Conservation (phyloP, 768 basidiomycete species). For the Kwoniella sp. region DNA sequence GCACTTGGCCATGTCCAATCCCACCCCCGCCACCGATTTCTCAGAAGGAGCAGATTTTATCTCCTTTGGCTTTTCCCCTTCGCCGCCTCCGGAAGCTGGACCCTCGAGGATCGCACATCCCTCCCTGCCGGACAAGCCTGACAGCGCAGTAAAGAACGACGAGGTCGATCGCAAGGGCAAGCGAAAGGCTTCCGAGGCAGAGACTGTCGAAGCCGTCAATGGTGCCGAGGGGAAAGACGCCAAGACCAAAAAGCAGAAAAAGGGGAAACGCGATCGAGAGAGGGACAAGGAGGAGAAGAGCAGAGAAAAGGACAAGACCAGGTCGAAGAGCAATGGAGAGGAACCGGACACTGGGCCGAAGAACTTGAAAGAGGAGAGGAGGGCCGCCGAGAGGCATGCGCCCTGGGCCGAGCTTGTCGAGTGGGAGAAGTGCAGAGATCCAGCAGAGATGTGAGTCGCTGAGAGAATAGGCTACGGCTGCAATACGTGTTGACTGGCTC, state of each 20-base stretch:
- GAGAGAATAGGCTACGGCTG: not conserved
- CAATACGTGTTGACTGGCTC: not conserved
- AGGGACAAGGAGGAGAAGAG: conserved; percentile 16
- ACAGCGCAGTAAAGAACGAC: not conserved
- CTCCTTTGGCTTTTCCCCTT: conserved; percentile 33
- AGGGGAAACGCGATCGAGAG: conserved; percentile 17
- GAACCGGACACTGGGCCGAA: conserved; percentile 56
- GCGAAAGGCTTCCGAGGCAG: conserved; percentile 6
- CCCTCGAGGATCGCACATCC: conserved; percentile 5
- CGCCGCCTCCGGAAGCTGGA: conserved; percentile 20
- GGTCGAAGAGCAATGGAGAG: too few species aligned
- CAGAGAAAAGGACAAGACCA: conserved; percentile 25
- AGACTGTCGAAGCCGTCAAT: not conserved
- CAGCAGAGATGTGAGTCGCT: conserved; percentile 70
- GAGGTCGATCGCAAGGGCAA: conserved; percentile 7
- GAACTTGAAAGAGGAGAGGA: conserved; percentile 56
- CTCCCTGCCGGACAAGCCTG: not conserved
- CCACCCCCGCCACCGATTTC: conserved; percentile 2
- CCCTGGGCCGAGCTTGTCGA: conserved; percentile 71
- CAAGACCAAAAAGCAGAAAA: conserved; percentile 3
- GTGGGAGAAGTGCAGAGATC: conserved; percentile 69
- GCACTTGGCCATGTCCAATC: too few species aligned
- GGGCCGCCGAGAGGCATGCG: conserved; percentile 49
- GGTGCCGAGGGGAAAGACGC: not conserved
- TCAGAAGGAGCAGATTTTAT: conserved; percentile 41